Evolutionary conservation across 164 flowering plant genomes (phyloP).

Genomic region (Platanus orientalis): DNA sequence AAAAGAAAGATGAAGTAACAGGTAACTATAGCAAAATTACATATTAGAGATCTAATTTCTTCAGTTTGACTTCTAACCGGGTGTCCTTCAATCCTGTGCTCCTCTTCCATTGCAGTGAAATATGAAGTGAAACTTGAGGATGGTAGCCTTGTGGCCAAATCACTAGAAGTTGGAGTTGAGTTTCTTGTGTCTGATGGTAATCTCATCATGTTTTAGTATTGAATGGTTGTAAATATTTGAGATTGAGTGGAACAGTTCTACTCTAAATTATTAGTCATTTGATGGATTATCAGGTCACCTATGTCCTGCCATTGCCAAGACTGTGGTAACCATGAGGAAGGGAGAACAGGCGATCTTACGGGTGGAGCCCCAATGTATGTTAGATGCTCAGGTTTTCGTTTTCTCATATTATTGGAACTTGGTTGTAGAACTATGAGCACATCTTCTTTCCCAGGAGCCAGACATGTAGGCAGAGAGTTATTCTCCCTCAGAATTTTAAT

Average conservation of each 20-base stretch:
- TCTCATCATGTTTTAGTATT: background rate
- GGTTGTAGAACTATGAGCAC: background rate
- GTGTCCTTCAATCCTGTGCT: background rate
- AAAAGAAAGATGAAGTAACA: constrained; percentile 32
- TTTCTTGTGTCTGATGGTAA: constrained; percentile 26
- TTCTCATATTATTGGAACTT: background rate
- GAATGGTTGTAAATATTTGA: too few relatives aligned
- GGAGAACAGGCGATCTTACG: constrained; percentile 29
- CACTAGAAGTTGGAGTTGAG: constrained; percentile 28
- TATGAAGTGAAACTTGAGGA: constrained; percentile 27
- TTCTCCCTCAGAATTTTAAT: too few relatives aligned
- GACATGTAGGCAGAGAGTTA: background rate
- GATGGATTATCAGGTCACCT: constrained; percentile 21
- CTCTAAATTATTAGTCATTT: background rate
- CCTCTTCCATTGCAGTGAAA: constrained; percentile 30
- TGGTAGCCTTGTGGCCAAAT: constrained; percentile 21
- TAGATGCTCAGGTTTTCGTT: background rate
- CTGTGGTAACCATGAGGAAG: constrained; percentile 36
- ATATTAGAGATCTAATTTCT: background rate
- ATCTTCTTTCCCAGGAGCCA: background rate
- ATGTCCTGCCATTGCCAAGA: constrained; percentile 34
- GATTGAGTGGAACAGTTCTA: background rate
- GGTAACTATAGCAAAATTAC: constrained; percentile 9
- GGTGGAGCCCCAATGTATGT: constrained; percentile 31
- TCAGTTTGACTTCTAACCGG: background rate